Evolutionary conservation across 1,284 basidiomycete species (phyloP).

Genomic region (Cryptococcus jaspeensis): DNA sequence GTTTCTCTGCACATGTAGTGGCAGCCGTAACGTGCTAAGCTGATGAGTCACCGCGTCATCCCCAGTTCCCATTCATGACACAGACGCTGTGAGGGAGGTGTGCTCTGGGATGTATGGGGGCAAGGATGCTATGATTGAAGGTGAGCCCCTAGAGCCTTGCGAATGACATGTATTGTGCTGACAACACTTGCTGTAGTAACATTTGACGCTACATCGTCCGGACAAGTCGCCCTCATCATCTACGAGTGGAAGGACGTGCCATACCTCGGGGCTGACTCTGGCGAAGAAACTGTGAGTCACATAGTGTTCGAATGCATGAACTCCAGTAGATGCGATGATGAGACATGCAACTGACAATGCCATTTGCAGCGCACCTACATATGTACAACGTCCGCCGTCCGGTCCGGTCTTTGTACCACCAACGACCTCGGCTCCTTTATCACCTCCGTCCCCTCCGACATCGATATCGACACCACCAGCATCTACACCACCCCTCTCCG

Average conservation of each 20-base stretch:
- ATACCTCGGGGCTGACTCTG: slow-evolving; percentile 67
- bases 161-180: neutral
- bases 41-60: neutral
- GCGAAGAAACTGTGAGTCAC: slow-evolving; percentile 33
- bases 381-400: slow-evolving; percentile 60
- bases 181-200: slow-evolving; percentile 59
- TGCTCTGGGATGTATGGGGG: slow-evolving; percentile 91
- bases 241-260: slow-evolving; percentile 90
- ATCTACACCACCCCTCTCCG: slow-evolving; percentile 54
- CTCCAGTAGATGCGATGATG: too few relatives aligned
- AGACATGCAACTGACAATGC: neutral
- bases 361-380: slow-evolving; percentile 80
- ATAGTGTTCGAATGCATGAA: slow-evolving; percentile 8
- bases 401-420: slow-evolving; percentile 66
- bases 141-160: neutral
- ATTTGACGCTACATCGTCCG: slow-evolving; percentile 72
- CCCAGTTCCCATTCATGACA: slow-evolving; percentile 52
- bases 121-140: neutral
- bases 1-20: neutral
- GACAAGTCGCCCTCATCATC: slow-evolving; percentile 89
- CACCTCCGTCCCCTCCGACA: slow-evolving; percentile 63
- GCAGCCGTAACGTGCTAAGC: neutral
- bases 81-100: slow-evolving; percentile 70
- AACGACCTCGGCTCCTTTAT: slow-evolving; percentile 81
- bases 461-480: slow-evolving; percentile 62